A percentile compares a stretch with the other conserved stretches of the same genome.
These are phyloP conservation scores for Zymoseptoria pseudotritici DNA, from an alignment of 2,329 filamentous ascomycete genomes.

Conservation along the genomic window DNA sequence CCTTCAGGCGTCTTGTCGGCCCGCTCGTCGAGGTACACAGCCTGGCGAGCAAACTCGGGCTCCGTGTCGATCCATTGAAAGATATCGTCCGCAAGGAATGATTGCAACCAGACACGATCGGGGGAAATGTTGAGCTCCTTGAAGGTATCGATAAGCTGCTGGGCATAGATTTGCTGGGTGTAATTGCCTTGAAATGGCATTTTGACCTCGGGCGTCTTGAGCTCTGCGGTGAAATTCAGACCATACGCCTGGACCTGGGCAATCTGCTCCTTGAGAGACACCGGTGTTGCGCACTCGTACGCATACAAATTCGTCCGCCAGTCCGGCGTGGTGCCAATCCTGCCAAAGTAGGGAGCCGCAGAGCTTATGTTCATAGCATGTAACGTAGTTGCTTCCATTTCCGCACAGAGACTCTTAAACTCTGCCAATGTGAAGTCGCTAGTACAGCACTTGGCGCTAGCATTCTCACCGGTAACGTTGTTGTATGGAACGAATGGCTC, in stretches of 20 bases:
- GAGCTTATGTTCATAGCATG: conserved; percentile 49
- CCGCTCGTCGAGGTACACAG: conserved; percentile 57
- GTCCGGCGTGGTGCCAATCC: conserved; percentile 39
- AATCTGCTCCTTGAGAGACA: conserved; percentile 58
- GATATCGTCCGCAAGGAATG: conserved; percentile 48
- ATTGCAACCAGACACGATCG: conserved; percentile 54
- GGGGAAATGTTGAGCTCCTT: conserved; percentile 46
- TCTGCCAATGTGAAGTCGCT: conserved; percentile 62
- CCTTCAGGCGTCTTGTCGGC: conserved; percentile 46
- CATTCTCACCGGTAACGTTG: conserved; percentile 35
- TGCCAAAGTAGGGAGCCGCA: conserved; percentile 43
- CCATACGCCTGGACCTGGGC: conserved; percentile 50
- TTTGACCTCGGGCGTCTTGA: conserved; percentile 53
- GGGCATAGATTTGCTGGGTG: conserved; percentile 57
- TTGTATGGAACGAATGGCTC: conserved; percentile 49
- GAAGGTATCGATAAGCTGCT: conserved; percentile 59
- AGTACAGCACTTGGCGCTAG: conserved; percentile 62
- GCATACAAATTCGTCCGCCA: conserved; percentile 61
- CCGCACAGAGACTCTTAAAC: conserved; percentile 60
- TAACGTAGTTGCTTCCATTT: conserved; percentile 60
- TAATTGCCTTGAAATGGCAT: conserved; percentile 62
- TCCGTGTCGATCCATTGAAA: conserved; percentile 60
- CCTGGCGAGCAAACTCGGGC: conserved; percentile 54
- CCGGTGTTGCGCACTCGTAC: conserved; percentile 53
- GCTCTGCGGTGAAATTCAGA: conserved; percentile 58